Percentiles rank a stretch among this genome's conserved stretches.
phyloP scores from a whole-genome alignment of 768 basidiomycete genomes.

The Russula olivacea region DNA sequence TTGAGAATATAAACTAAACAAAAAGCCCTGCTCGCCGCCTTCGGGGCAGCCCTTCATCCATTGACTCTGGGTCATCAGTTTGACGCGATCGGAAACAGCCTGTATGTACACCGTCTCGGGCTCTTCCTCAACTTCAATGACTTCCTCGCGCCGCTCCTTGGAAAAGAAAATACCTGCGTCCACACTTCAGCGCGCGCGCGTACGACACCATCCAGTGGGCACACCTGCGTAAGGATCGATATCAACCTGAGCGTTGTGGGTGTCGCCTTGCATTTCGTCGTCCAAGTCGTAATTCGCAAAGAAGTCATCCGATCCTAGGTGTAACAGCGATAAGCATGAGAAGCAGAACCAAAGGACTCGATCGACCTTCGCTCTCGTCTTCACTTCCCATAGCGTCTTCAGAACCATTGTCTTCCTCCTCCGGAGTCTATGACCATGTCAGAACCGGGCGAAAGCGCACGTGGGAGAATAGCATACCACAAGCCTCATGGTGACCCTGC shows the following conservation, averaged over 20 bases:
- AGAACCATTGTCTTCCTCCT: conserved; percentile 46
- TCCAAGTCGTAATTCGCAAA: conserved; percentile 83
- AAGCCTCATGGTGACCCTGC: conserved; percentile 12
- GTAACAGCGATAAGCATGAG: background rate
- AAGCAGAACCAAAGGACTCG: background rate
- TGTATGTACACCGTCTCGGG: conserved; percentile 46
- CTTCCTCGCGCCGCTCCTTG: conserved; percentile 86
- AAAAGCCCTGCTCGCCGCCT: conserved; percentile 81
- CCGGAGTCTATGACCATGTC: conserved; percentile 46
- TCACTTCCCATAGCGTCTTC: conserved; percentile 44
- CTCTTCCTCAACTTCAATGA: conserved; percentile 86
- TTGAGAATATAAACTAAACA: conserved; percentile 79
- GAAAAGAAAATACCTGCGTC: conserved; percentile 84
- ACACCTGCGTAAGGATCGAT: conserved; percentile 88
- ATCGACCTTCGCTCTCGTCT: conserved; percentile 47
- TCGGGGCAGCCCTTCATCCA: conserved; percentile 99
- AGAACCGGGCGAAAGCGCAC: conserved; percentile 4
- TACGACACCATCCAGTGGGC: conserved; percentile 16
- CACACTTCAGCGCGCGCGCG: conserved; percentile 12
- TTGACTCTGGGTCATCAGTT: conserved; percentile 79
- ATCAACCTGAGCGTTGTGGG: conserved; percentile 42
- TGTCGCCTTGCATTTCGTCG: conserved; percentile 45
- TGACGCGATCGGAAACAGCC: conserved; percentile 42
- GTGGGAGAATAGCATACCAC: conserved; percentile 13
- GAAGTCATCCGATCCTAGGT: conserved; percentile 36